Conservation (phyloP, 2,329 filamentous ascomycete genomes). For the Seiridium cupressi region DNA sequence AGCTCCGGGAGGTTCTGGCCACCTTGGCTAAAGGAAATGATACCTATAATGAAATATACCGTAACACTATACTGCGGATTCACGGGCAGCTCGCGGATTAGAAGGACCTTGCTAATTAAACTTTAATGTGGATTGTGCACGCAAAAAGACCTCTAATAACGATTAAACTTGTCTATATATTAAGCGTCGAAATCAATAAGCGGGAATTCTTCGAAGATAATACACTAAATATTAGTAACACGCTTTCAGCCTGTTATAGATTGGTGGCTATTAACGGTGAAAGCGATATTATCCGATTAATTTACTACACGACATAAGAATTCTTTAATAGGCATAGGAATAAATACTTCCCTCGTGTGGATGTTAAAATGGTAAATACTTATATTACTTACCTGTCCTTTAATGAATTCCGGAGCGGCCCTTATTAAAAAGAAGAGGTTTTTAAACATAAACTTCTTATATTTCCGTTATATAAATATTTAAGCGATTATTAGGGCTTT, state of each 20-base stretch:
- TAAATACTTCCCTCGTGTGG: slow-evolving; percentile 27
- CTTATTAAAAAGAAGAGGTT: background rate
- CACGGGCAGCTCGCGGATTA: slow-evolving; percentile 29
- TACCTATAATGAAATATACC: slow-evolving; percentile 36
- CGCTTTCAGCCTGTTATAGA: slow-evolving; percentile 17
- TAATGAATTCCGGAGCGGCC: background rate
- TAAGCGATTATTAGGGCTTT: slow-evolving; percentile 10
- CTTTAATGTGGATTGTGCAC: slow-evolving; percentile 37
- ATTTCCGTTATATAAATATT: slow-evolving; percentile 11
- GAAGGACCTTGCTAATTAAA: slow-evolving; percentile 31
- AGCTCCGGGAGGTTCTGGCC: slow-evolving; percentile 27
- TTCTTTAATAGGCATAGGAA: slow-evolving; percentile 32
- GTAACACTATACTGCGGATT: slow-evolving; percentile 38
- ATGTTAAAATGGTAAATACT: slow-evolving; percentile 23
- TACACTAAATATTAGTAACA: slow-evolving; percentile 14
- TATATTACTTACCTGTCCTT: slow-evolving; percentile 37
- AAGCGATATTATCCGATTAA: slow-evolving; percentile 34
- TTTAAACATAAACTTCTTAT: slow-evolving; percentile 4
- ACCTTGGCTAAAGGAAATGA: slow-evolving; percentile 25
- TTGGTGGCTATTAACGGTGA: slow-evolving; percentile 36
- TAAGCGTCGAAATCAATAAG: slow-evolving; percentile 31
- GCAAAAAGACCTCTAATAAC: slow-evolving; percentile 29
- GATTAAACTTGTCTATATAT: slow-evolving; percentile 36
- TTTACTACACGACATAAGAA: slow-evolving; percentile 43
- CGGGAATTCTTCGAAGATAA: slow-evolving; percentile 29